Percentiles rank a stretch among this genome's conserved stretches.
phyloP scores from a whole-genome alignment of 225 moss, liverwort and hornwort genomes.

The Polytrichum formosum region DNA sequence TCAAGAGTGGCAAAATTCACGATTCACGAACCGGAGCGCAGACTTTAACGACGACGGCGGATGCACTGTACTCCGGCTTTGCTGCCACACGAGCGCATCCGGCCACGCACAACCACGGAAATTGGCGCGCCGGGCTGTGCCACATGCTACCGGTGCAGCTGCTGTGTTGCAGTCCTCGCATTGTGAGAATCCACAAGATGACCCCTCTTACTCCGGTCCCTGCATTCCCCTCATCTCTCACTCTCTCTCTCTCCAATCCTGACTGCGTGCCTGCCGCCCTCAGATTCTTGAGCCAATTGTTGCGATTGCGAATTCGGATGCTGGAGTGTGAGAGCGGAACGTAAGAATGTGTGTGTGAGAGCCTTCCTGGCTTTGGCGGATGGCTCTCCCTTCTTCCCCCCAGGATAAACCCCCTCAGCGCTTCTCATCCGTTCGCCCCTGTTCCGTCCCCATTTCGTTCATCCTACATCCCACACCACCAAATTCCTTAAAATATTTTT shows the following conservation, averaged over 20 bases:
- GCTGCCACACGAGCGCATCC: slow-evolving; percentile 15
- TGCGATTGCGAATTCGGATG: background rate
- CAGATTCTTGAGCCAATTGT: background rate
- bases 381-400: background rate
- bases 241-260: background rate
- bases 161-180: slow-evolving; percentile 29
- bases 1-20: background rate
- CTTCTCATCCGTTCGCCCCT: background rate
- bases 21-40: background rate
- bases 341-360: no score
- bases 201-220: background rate
- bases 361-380: background rate
- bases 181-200: slow-evolving; percentile 2
- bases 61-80: slow-evolving; percentile 11
- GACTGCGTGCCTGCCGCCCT: background rate
- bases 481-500: no score
- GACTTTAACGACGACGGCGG: slow-evolving; percentile 24
- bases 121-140: slow-evolving; percentile 14
- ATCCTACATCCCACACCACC: no score
- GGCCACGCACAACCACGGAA: slow-evolving; percentile 6
- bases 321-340: background rate
- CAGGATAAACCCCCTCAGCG: slow-evolving; percentile 6
- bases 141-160: slow-evolving; percentile 12
- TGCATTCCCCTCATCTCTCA: background rate
- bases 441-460: no score